A percentile compares a stretch with the other conserved stretches of the same genome.
Evolutionary conservation across 2,329 filamentous ascomycete genomes (phyloP).

Genomic region (Nothopassalora personata): DNA sequence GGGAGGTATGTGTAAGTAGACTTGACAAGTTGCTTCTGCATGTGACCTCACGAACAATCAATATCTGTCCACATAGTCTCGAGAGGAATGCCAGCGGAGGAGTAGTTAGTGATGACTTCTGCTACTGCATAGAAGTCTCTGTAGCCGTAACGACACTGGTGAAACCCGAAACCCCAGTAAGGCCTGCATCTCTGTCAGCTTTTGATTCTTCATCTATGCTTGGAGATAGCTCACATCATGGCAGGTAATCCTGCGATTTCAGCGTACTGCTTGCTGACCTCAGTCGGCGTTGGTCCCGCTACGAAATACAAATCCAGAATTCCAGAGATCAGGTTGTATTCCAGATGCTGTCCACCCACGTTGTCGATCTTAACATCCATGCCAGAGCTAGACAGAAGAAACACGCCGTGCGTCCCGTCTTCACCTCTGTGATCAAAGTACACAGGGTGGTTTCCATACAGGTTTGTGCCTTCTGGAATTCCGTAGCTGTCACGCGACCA

Average conservation of each 20-base stretch:
- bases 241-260: slow-evolving; percentile 43
- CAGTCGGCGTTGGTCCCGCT: slow-evolving; percentile 41
- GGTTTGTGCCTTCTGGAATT: slow-evolving; percentile 57
- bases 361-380: slow-evolving; percentile 74
- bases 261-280: slow-evolving; percentile 46
- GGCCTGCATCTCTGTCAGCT: slow-evolving; percentile 23
- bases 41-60: slow-evolving; percentile 13
- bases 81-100: slow-evolving; percentile 58
- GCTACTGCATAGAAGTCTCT: slow-evolving; percentile 53
- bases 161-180: slow-evolving; percentile 50
- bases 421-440: slow-evolving; percentile 64
- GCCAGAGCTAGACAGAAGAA: slow-evolving; percentile 64
- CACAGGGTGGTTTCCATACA: slow-evolving; percentile 68
- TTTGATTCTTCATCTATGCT: too few relatives aligned
- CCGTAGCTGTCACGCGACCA: slow-evolving; percentile 63
- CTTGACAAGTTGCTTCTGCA: too few relatives aligned
- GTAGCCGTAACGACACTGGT: slow-evolving; percentile 46
- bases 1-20: too few relatives aligned
- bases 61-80: slow-evolving; percentile 66
- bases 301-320: slow-evolving; percentile 60
- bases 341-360: slow-evolving; percentile 57
- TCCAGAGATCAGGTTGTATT: slow-evolving; percentile 74
- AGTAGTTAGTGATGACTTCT: slow-evolving; percentile 61
- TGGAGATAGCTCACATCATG: slow-evolving; percentile 32
- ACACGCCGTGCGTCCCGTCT: slow-evolving; percentile 57